Conservation (phyloP, 345 rosid genomes). For the Zanthoxylum bungeanum region DNA sequence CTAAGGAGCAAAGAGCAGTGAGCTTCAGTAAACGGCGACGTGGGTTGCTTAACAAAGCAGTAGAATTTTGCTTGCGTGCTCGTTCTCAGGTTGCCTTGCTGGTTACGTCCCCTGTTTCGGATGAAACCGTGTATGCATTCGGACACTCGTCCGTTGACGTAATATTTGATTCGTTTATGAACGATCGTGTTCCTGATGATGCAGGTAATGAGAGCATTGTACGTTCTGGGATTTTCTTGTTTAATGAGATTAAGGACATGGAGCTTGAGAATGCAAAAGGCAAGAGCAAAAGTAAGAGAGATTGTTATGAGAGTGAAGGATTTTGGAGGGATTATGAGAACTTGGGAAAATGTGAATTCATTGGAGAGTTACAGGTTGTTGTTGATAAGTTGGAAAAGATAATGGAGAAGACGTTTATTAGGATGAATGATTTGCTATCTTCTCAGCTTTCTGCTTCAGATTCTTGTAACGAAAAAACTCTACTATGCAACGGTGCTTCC, state of each 20-base stretch:
- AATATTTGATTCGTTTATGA: background rate
- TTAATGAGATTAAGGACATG: background rate
- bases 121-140: background rate
- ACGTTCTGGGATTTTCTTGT: background rate
- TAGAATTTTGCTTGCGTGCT: conserved; percentile 2
- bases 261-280: background rate
- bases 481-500: too few relatives aligned
- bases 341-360: background rate
- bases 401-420: background rate
- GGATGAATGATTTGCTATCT: background rate
- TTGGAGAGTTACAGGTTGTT: background rate
- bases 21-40: background rate
- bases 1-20: background rate
- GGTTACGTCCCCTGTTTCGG: background rate
- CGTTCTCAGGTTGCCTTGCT: background rate
- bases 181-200: background rate
- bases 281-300: background rate
- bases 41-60: background rate
- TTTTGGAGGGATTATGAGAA: background rate
- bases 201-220: background rate
- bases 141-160: background rate
- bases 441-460: background rate
- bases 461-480: too few relatives aligned
- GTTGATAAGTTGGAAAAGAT: background rate
- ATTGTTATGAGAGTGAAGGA: background rate